A percentile compares a stretch with the other conserved stretches of the same genome.
Conservation (phyloP, 1,139 yeast genomes). For the Debaryomyces nepalensis region DNA sequence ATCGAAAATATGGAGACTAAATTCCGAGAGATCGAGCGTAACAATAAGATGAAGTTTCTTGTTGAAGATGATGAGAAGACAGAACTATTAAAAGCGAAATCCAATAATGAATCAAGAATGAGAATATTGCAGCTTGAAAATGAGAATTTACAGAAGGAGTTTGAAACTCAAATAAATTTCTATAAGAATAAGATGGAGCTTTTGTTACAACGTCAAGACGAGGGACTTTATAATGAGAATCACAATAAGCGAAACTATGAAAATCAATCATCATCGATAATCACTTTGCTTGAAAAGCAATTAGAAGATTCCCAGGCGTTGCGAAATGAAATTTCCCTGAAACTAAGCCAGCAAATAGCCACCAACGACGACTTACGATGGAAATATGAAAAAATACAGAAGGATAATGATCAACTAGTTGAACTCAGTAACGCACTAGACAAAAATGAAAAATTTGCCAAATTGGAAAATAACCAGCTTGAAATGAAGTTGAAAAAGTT, state of each 20-base stretch:
- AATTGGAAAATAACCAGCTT: slow-evolving; percentile 27
- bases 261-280: slow-evolving; percentile 22
- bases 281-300: slow-evolving; percentile 39
- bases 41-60: slow-evolving; percentile 23
- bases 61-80: slow-evolving; percentile 39
- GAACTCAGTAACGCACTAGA: slow-evolving; percentile 19
- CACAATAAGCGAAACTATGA: slow-evolving; percentile 6
- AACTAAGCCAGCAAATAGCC: slow-evolving; percentile 24
- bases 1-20: slow-evolving; percentile 34
- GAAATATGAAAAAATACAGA: slow-evolving; percentile 18
- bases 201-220: slow-evolving; percentile 12
- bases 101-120: slow-evolving; percentile 39
- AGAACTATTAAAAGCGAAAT: slow-evolving; percentile 34
- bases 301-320: slow-evolving; percentile 35
- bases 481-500: slow-evolving; percentile 27
- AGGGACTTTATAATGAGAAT: slow-evolving; percentile 9
- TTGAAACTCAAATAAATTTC: slow-evolving; percentile 35
- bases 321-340: slow-evolving; percentile 28
- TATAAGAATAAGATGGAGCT: slow-evolving; percentile 30
- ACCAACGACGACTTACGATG: slow-evolving; percentile 18
- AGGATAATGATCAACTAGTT: slow-evolving; percentile 18
- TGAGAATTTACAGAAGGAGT: slow-evolving; percentile 36
- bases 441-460: slow-evolving; percentile 23
- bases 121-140: slow-evolving; percentile 41
- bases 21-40: slow-evolving; percentile 30